Conservation (phyloP, 1,139 yeast genomes). For the Taphrina flavorubra region DNA sequence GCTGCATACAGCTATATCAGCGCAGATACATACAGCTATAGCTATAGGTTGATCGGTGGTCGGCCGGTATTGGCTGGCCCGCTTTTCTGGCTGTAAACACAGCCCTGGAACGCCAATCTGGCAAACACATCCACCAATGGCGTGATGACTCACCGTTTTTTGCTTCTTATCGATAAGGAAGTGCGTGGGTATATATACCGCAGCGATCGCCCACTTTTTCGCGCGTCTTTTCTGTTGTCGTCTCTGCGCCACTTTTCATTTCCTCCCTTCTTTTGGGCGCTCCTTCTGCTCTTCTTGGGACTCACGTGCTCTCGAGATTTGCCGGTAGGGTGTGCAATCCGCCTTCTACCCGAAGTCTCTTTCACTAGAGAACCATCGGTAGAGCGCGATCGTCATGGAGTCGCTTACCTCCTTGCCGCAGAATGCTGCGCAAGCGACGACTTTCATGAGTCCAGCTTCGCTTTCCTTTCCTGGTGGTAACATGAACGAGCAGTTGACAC, state of each 20-base stretch:
- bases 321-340: not conserved
- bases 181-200: slow-evolving; percentile 8
- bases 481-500: slow-evolving; percentile 23
- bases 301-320: slow-evolving; percentile 9
- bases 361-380: slow-evolving; percentile 13
- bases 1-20: too few relatives aligned
- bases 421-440: slow-evolving; percentile 42
- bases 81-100: slow-evolving; percentile 3
- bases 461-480: slow-evolving; percentile 37
- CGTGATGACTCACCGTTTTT: slow-evolving; percentile 1
- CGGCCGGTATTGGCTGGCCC: not conserved
- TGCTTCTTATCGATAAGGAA: slow-evolving; percentile 7
- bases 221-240: slow-evolving; percentile 3
- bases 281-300: not conserved
- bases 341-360: slow-evolving; percentile 9
- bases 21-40: too few relatives aligned
- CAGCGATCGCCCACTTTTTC: slow-evolving; percentile 18
- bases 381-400: slow-evolving; percentile 30
- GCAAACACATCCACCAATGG: not conserved
- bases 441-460: slow-evolving; percentile 40
- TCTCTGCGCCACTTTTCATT: slow-evolving; percentile 10
- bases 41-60: too few relatives aligned
- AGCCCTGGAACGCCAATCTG: not conserved
- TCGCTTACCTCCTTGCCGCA: slow-evolving; percentile 41
- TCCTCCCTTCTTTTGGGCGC: slow-evolving; percentile 7